Evolutionary conservation across 768 basidiomycete genomes (phyloP), one percentile per base, ranked within the genome.

Genomic region (Hygrophoropsis aurantiaca): DNA sequence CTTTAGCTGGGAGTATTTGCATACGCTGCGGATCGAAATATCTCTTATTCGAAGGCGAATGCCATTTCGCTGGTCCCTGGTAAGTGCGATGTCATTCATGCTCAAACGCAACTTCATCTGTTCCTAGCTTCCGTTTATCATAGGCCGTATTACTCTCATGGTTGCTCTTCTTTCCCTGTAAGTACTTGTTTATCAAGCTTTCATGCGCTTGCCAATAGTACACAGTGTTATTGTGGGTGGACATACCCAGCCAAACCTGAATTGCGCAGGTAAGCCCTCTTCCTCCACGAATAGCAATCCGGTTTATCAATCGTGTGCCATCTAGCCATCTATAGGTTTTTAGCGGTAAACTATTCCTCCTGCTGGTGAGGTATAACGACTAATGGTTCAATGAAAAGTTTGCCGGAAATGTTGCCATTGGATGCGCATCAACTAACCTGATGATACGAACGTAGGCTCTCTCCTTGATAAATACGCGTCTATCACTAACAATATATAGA

Each of bases 401-500:
- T 7, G 3, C 43, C 3, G 55, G 34, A 16, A 37, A 53, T 19
- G 47, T 62, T 19, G 45, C 26, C 19, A 20, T 64, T 1, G 59
- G 46, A 19, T 57, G 44, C 21, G 11, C 41, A 36, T 65, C 65
- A 0, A 46, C 42, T 16, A 66, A 66, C 40, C 16, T 64, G 37
- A 56, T 66, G 54, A 50, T 66, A 43, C 59, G 65, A 42, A 55
- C 58, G 65, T 65, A 44, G 46, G 62, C 44, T 25, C n/a, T 42
- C 3, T 15, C 3, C 26, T 3, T 7, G 0, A 18, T 5, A 32
- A 21, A 5, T 2, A 9, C 9, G 18, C 6, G 21, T 34, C 7
- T 11, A 1, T 6, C 40, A 36, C 52, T 39, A n/a, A 26, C 26
- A 42, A 39, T 47, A 6, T 11, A 9, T 34, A 66, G 64, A 48